Evolutionary conservation across 139 green algal genomes (phyloP).

Genomic region (Nannochloris sp.): DNA sequence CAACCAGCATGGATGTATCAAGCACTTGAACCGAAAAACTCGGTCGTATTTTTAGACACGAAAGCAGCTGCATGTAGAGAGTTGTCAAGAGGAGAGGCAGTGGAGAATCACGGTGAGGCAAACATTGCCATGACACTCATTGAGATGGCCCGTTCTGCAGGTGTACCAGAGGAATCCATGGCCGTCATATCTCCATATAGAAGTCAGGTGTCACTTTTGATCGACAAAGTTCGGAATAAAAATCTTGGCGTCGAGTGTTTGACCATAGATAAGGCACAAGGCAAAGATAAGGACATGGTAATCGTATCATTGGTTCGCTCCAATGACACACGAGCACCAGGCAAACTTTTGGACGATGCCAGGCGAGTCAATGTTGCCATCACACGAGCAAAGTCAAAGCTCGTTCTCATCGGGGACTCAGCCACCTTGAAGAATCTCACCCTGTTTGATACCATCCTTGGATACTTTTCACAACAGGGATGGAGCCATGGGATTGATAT

Average conservation of each 20-base stretch:
- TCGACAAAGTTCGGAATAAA: not conserved
- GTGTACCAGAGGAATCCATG: constrained; percentile 38
- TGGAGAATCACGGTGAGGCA: constrained; percentile 58
- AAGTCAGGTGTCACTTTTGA: constrained; percentile 49
- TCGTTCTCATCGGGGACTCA: constrained; percentile 61
- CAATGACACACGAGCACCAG: constrained; percentile 40
- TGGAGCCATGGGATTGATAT: not conserved
- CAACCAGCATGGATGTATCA: constrained; percentile 7
- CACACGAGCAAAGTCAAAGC: constrained; percentile 73
- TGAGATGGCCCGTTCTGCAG: constrained; percentile 33
- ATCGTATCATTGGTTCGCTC: constrained; percentile 65
- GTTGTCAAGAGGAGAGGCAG: constrained; percentile 18
- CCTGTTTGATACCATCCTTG: constrained; percentile 29
- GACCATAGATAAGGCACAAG: constrained; percentile 83
- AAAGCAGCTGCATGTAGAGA: constrained; percentile 18
- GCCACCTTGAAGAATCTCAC: constrained; percentile 36
- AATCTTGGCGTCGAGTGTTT: constrained; percentile 52
- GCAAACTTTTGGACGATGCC: constrained; percentile 68
- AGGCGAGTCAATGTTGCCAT: constrained; percentile 89
- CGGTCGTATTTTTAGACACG: constrained; percentile 81
- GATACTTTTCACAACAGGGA: not conserved
- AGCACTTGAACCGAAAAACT: constrained; percentile 43
- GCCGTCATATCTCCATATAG: constrained; percentile 79
- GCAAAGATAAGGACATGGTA: constrained; percentile 66
- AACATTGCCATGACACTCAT: constrained; percentile 41